Percentiles rank a stretch among this genome's conserved stretches.
Evolutionary conservation across 2,329 filamentous ascomycete species (phyloP).

Genomic region (Sarocladiaceae sp.): DNA sequence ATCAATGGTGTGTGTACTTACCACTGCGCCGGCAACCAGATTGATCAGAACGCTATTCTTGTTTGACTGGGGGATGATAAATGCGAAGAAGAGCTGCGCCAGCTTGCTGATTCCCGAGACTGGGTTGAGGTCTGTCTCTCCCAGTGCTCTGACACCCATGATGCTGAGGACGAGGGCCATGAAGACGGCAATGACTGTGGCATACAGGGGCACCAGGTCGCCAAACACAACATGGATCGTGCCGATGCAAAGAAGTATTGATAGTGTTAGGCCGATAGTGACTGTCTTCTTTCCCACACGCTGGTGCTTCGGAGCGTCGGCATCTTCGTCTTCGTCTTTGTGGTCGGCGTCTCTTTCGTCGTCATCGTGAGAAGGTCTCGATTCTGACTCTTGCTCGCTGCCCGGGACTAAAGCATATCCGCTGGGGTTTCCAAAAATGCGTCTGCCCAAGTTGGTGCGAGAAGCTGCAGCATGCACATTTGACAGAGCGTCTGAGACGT

Average conservation of each 20-base stretch:
- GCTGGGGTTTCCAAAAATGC: background rate
- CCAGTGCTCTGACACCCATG: slow-evolving; percentile 62
- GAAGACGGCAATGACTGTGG: slow-evolving; percentile 71
- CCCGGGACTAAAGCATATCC: slow-evolving; percentile 14
- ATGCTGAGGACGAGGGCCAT: slow-evolving; percentile 76
- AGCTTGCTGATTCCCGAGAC: slow-evolving; percentile 96
- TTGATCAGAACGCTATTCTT: slow-evolving; percentile 92
- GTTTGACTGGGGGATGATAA: slow-evolving; percentile 74
- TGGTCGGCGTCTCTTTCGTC: slow-evolving; percentile 11
- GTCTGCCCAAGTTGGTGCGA: background rate
- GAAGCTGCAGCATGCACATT: background rate
- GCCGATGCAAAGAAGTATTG: slow-evolving; percentile 70
- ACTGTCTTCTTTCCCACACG: slow-evolving; percentile 70
- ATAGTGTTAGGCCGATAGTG: slow-evolving; percentile 65
- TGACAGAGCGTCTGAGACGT: background rate
- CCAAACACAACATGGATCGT: slow-evolving; percentile 83
- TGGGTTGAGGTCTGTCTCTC: slow-evolving; percentile 89
- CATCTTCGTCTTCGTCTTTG: slow-evolving; percentile 33
- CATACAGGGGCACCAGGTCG: slow-evolving; percentile 68
- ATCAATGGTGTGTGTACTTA: slow-evolving; percentile 19
- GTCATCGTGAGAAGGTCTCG: slow-evolving; percentile 9
- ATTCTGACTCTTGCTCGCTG: slow-evolving; percentile 11
- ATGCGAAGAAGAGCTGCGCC: slow-evolving; percentile 89
- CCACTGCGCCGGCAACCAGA: slow-evolving; percentile 82
- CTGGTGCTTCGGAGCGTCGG: slow-evolving; percentile 79